Base-by-base conservation (phyloP, 1,284 basidiomycete species). In the Fomitopsis betulina region DNA sequence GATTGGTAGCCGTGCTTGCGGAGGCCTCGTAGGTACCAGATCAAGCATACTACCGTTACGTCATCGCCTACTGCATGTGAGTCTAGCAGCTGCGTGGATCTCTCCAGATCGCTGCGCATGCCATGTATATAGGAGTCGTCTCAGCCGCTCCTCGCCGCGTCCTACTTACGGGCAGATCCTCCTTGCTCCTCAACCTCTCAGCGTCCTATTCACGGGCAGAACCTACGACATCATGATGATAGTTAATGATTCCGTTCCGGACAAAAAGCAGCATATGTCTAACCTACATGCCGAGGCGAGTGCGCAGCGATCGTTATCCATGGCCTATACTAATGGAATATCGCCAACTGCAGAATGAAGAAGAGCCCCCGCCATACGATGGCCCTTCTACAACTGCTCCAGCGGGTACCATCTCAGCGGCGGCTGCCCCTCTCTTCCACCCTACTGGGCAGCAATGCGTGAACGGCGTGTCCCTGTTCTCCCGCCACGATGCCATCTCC, bases 381-480 rank as follows among this genome's bases (percentile, higher is more conserved):
- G 49, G 49, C 35, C 49, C 49, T 10, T 47, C 45, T 15, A 3
- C 25, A 15, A 10, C 25, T 13, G 12, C 45, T 30, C 12, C 5
- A 13, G 7, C 25, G 2, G 25, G 25, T 5, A 32, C 49, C 9
- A 23, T 37, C 21, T 30, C 27, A 8, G 27, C 49, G 5, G 32
- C 49, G 19, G 32, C 49, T 35, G 49, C 21, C n/a, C 49, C 49
- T 15, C 3, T 37, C 17, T 54, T 33, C 17, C 53, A 19, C 15
- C 43, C 55, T 17, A 35, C 15, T 12, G 21, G n/a, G 25, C 33
- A 50, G 21, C 56, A 58, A 23, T 39, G 47, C 17, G 40, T 58
- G 12, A 58, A 58, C 21, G 27, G 45, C 21, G 21, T 58, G 6
- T 58, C 38, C 19, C 56, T 58, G 5, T 58, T 58, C 49, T 58